A percentile compares a stretch with the other conserved stretches of the same genome.
Evolutionary conservation across 2,329 filamentous ascomycete genomes (phyloP).

Genomic region (Sordariomycetes sp.): DNA sequence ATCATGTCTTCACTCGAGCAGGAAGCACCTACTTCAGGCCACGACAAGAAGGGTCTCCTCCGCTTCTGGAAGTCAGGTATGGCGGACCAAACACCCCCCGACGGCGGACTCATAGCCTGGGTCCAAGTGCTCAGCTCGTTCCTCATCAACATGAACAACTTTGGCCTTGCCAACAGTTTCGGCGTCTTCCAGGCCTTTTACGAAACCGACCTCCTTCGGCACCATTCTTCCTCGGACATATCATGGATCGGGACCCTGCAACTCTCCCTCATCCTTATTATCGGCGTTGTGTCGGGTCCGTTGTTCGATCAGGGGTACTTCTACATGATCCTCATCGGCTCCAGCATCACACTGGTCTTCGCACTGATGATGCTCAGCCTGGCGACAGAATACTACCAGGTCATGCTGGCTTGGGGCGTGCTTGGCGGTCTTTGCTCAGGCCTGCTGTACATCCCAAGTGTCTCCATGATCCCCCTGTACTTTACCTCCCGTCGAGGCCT

Average conservation of each 20-base stretch:
- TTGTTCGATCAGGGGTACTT: conserved; percentile 38
- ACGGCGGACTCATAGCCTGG: conserved; percentile 12
- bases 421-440: conserved; percentile 34
- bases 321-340: conserved; percentile 25
- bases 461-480: conserved; percentile 20
- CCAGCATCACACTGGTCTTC: conserved; percentile 31
- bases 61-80: too few species aligned
- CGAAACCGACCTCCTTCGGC: conserved; percentile 6
- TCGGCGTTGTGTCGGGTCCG: conserved; percentile 25
- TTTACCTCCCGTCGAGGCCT: conserved; percentile 17
- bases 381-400: conserved; percentile 30
- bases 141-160: conserved; percentile 30
- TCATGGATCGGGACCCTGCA: conserved; percentile 35
- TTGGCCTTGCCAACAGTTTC: conserved; percentile 34
- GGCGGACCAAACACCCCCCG: too few species aligned
- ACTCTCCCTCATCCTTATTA: conserved; percentile 28
- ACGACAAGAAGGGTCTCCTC: too few species aligned
- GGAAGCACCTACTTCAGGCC: too few species aligned
- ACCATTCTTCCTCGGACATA: conserved; percentile 11
- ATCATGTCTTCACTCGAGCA: too few species aligned
- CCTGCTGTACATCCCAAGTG: conserved; percentile 25
- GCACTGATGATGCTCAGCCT: conserved; percentile 34
- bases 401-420: conserved; percentile 32
- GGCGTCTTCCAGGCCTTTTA: conserved; percentile 37
- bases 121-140: conserved; percentile 19